Base-by-base conservation (phyloP, 805 yeast genomes). In the Metschnikowia colocasiae region DNA sequence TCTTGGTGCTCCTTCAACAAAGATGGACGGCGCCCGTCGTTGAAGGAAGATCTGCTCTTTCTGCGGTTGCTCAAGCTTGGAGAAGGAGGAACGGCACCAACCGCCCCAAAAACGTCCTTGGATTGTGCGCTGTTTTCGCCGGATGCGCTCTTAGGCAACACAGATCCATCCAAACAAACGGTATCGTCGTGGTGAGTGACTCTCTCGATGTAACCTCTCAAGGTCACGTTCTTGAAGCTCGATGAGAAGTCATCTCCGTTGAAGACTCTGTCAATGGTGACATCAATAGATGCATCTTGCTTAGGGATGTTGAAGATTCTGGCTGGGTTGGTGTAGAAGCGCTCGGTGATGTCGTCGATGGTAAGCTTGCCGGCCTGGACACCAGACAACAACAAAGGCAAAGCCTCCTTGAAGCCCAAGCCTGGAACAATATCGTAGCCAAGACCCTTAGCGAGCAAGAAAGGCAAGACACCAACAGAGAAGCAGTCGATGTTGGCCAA, bases 131-230 rank as follows among this genome's bases (percentile, higher is more conserved):
- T 82, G 45, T 72, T 63, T 56, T 74, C 74, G 54, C 96, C 96
- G 34, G 75, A 63, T 23, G 87, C 85, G 52, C 22, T 40, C 26
- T 38, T 35, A 41, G 80, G 78, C 56, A 85, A 75, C 43, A 89
- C 66, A 47, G 79, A 80, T 56, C 96, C 96, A 64, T 92, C 97
- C 56, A 90, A 76, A 55, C 89, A 86, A 45, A 85, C 87, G 46
- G 96, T 86, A 64, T 84, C 83, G 48, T 82, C 85, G 52, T 83
- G 80, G 65, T 87, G 73, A 56, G 83, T 78, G 43, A 92, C 97
- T 67, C 97, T 81, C 68, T 90, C 96, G 61, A 92, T 85, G 60
- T 89, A 83, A 53, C 97, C 97, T 51, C 73, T 77, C 61, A 88
- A 73, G 44, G 73, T 71, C 55, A 62, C 59, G 52, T 76, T 78